These are phyloP conservation scores for Syzygium aqueum DNA, from an alignment of 345 rosid genomes.

Conservation along the genomic window DNA sequence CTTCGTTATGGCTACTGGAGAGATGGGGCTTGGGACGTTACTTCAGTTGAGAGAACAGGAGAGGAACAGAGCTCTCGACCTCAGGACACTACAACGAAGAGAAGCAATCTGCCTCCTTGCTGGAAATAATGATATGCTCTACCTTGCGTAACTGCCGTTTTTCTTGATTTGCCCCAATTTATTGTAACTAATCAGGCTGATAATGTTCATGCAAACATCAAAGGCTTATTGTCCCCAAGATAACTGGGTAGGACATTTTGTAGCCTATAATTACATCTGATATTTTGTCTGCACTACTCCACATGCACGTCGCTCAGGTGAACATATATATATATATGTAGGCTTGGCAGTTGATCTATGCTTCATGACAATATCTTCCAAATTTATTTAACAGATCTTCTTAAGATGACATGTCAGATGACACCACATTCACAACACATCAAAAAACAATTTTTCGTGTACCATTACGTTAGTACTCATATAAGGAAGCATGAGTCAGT, in stretches of 20 bases:
- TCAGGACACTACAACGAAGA: not conserved
- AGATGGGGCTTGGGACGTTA: slow-evolving; percentile 24
- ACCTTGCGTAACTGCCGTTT: not conserved
- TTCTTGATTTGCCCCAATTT: not conserved
- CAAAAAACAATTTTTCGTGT: not conserved
- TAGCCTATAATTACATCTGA: not conserved
- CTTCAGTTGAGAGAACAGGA: slow-evolving; percentile 7
- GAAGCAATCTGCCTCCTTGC: slow-evolving; percentile 7
- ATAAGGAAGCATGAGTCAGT: not conserved
- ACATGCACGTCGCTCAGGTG: not conserved
- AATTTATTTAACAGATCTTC: not conserved
- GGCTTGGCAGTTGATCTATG: not conserved
- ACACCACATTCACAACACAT: not conserved
- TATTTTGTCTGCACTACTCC: not conserved
- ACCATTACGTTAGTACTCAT: not conserved
- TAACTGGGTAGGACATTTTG: not conserved
- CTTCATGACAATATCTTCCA: not conserved
- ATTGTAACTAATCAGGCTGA: not conserved
- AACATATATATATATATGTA: not conserved
- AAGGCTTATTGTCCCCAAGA: not conserved
- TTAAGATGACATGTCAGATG: not conserved
- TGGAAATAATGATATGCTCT: slow-evolving; percentile 9
- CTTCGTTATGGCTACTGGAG: slow-evolving; percentile 19
- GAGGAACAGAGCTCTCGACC: not conserved
- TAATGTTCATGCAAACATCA: not conserved